Conservation (phyloP, 129 eudicot species). For the Logfia minima region DNA sequence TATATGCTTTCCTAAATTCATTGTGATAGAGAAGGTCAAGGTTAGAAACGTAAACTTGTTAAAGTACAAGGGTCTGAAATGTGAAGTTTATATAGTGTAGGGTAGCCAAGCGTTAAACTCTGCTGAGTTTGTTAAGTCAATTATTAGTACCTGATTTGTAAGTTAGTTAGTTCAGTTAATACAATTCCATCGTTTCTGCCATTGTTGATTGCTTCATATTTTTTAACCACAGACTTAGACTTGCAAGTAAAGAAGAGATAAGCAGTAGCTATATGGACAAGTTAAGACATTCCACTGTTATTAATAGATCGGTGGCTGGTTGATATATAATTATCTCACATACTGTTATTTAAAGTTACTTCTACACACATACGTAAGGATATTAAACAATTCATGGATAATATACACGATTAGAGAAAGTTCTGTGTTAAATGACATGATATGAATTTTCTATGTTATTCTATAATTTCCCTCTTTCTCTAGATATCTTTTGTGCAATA, state of each 20-base stretch:
- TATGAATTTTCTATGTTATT: background rate
- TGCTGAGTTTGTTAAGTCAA: too few relatives aligned
- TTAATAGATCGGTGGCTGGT: background rate
- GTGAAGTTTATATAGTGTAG: too few relatives aligned
- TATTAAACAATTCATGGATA: background rate
- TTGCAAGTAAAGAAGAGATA: conserved; percentile 6
- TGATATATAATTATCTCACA: background rate
- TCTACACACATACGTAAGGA: background rate
- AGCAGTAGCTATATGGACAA: background rate
- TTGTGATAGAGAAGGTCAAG: too few relatives aligned
- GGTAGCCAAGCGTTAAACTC: too few relatives aligned
- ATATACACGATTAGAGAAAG: background rate
- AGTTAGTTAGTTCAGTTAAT: too few relatives aligned
- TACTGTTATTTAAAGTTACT: background rate
- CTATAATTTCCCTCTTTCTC: background rate
- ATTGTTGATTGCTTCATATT: too few relatives aligned
- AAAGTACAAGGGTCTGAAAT: too few relatives aligned
- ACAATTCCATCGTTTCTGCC: too few relatives aligned
- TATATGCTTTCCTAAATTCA: background rate
- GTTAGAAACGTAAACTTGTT: too few relatives aligned
- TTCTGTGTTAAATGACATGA: conserved; percentile 12
- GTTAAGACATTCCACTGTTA: background rate
- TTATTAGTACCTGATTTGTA: too few relatives aligned
- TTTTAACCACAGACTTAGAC: background rate
- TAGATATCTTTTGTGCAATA: background rate